Base-by-base conservation (phyloP, 1,284 basidiomycete species). In the Fomitopsis schrenkii region DNA sequence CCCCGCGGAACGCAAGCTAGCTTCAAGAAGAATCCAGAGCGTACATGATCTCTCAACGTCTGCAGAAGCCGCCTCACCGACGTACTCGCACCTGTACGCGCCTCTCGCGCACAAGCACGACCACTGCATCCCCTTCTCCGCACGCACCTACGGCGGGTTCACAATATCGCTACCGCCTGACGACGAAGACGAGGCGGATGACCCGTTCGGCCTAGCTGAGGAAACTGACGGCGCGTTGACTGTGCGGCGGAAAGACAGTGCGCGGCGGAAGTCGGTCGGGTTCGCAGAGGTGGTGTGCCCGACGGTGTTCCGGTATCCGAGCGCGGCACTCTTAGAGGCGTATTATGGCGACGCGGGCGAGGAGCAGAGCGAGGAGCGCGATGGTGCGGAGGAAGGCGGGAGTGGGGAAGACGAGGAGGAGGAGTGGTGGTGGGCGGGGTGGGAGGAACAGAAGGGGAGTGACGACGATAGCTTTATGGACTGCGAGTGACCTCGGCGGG, bases 391-490 rank as follows among this genome's bases (percentile, higher is more conserved):
- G 30, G 30, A 33, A 33, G 30, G 30, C 30, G 30, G 30, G 30
- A 33, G 30, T 15, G 14, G 17, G 33, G 56, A 54, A n/a, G 42
- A 63, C 33, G 59, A 59, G 1, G 61, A 61, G 9, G 62, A 59
- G 33, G 65, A 67, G 55, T 68, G 67, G 68, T 70, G 66, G 67
- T 67, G 66, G 67, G 64, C 62, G 10, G 68, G 68, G 3, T 70
- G 68, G 68, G 68, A 67, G 64, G 68, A 69, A 65, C 55, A 59
- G 57, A 45, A 58, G 36, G 65, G 61, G 55, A 60, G 57, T 28
- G n/a, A 28, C 44, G 59, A 62, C n/a, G 55, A 28, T 14, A 8
- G 17, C 33, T 54, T 54, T 14, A 19, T 38, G 52, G 52, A 54
- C 36, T 54, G 52, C 19, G 36, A 54, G 33, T 57, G 59, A 55